A percentile compares a stretch with the other conserved stretches of the same genome.
phyloP scores from a whole-genome alignment of 306 rosid species.

The Corylus avellana region DNA sequence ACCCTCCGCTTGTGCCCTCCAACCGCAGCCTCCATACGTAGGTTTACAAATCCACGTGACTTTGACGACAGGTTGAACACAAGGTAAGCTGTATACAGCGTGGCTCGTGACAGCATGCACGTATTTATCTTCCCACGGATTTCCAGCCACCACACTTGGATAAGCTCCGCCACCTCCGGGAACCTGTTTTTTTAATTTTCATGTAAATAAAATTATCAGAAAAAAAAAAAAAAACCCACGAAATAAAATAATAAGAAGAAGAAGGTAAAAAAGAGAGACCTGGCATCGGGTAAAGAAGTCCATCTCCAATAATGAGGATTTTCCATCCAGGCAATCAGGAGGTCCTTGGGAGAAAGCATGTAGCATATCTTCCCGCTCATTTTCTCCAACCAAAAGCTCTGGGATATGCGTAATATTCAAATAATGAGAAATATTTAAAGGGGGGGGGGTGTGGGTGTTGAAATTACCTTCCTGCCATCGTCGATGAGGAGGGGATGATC shows the following conservation, averaged over 20 bases:
- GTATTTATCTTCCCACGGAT: slow-evolving; percentile 51
- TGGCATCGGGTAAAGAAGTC: slow-evolving; percentile 40
- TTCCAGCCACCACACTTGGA: slow-evolving; percentile 68
- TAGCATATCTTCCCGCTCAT: slow-evolving; percentile 59
- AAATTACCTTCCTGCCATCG: slow-evolving; percentile 54
- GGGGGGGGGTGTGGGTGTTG: no score
- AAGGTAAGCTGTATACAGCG: slow-evolving; percentile 57
- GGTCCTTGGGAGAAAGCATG: slow-evolving; percentile 63
- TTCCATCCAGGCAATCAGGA: slow-evolving; percentile 62
- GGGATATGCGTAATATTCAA: no score
- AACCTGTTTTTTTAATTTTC: slow-evolving; percentile 42
- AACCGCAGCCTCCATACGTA: slow-evolving; percentile 43
- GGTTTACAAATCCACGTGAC: slow-evolving; percentile 49
- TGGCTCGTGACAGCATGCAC: slow-evolving; percentile 46
- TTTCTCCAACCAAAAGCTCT: slow-evolving; percentile 73
- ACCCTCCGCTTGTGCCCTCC: slow-evolving; percentile 33
- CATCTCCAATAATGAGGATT: slow-evolving; percentile 67
- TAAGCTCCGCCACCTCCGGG: slow-evolving; percentile 63
- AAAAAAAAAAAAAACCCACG: neutral
- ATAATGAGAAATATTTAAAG: no score
- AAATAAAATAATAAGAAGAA: no score
- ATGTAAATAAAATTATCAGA: neutral
- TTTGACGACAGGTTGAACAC: slow-evolving; percentile 46
- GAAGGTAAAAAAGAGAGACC: slow-evolving; percentile 29
- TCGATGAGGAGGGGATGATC: slow-evolving; percentile 57